phyloP scores from a whole-genome alignment of 371 early-diverging fungal species.

The Pancytospora philotis region DNA sequence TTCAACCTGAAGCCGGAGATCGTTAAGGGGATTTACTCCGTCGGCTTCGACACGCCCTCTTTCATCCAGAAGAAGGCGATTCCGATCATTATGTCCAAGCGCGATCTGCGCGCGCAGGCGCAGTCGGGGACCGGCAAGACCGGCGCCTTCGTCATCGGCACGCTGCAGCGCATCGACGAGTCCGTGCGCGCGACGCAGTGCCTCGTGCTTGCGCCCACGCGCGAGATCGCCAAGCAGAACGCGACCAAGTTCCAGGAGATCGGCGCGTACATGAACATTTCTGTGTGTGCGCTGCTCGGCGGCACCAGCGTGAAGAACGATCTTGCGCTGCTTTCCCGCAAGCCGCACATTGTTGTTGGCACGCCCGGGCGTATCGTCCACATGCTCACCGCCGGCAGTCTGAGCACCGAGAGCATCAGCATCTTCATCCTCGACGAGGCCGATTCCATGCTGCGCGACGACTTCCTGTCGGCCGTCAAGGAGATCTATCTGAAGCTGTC shows the following conservation, averaged over 20 bases:
- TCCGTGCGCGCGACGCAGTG: conserved; percentile 76
- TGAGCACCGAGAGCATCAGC: conserved; percentile 76
- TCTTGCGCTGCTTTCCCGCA: conserved; percentile 69
- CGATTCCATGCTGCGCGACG: conserved; percentile 88
- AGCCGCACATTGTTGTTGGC: conserved; percentile 82
- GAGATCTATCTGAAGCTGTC: conserved; percentile 84
- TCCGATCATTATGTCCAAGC: conserved; percentile 80
- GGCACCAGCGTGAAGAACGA: conserved; percentile 82
- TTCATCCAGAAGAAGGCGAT: conserved; percentile 97
- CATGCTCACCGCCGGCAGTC: conserved; percentile 78
- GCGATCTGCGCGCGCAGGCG: conserved; percentile 64
- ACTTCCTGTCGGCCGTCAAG: conserved; percentile 95
- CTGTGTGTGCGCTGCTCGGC: conserved; percentile 85
- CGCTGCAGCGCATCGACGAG: conserved; percentile 79
- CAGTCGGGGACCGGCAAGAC: conserved; percentile 95
- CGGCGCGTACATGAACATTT: conserved; percentile 81
- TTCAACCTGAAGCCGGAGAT: conserved; percentile 84
- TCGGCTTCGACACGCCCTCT: conserved; percentile 88
- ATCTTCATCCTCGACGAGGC: conserved; percentile 97
- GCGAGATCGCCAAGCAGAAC: conserved; percentile 93
- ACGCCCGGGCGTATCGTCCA: conserved; percentile 98
- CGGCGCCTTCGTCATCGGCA: conserved; percentile 91
- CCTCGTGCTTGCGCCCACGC: conserved; percentile 88
- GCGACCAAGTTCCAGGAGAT: conserved; percentile 77
- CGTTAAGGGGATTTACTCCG: conserved; percentile 90